phyloP scores from a whole-genome alignment of 768 basidiomycete genomes.

The Clitopilus hobsonii region DNA sequence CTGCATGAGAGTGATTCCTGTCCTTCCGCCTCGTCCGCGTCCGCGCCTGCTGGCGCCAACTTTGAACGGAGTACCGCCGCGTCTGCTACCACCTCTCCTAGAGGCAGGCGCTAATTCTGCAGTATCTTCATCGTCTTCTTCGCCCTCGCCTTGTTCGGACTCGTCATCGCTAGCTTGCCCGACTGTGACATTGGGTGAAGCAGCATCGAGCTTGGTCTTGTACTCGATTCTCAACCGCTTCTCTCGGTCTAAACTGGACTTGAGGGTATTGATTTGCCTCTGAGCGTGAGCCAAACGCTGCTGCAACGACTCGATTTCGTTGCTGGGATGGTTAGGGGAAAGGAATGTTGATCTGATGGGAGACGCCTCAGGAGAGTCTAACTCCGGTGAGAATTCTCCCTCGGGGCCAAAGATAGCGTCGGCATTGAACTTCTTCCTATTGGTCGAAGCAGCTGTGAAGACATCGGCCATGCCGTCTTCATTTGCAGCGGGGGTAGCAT shows the following conservation, averaged over 20 bases:
- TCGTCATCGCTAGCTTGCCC: conserved; percentile 33
- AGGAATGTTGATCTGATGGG: conserved; percentile 50
- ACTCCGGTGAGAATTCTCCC: conserved; percentile 38
- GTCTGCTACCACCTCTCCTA: conserved; percentile 29
- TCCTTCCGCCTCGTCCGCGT: conserved; percentile 43
- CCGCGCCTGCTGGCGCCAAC: conserved; percentile 47
- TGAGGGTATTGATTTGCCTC: conserved; percentile 78
- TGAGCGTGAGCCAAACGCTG: conserved; percentile 84
- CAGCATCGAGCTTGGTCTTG: conserved; percentile 43
- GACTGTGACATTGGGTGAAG: conserved; percentile 21
- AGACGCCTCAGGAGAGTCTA: conserved; percentile 62
- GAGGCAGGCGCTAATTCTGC: conserved; percentile 25
- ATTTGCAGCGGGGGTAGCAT: conserved; percentile 52
- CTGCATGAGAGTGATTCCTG: conserved; percentile 55
- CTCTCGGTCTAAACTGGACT: conserved; percentile 75
- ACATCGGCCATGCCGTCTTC: conserved; percentile 60
- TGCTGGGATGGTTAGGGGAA: conserved; percentile 68
- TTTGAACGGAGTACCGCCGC: conserved; percentile 51
- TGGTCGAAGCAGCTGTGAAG: conserved; percentile 63
- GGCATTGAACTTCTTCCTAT: conserved; percentile 48
- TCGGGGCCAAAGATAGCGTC: conserved; percentile 31
- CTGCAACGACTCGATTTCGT: conserved; percentile 78
- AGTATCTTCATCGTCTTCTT: conserved; percentile 40
- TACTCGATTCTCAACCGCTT: conserved; percentile 77
- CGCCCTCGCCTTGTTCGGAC: conserved; percentile 38